Conservation (phyloP, 1,284 basidiomycete genomes). For the Trichosporon ovoides region DNA sequence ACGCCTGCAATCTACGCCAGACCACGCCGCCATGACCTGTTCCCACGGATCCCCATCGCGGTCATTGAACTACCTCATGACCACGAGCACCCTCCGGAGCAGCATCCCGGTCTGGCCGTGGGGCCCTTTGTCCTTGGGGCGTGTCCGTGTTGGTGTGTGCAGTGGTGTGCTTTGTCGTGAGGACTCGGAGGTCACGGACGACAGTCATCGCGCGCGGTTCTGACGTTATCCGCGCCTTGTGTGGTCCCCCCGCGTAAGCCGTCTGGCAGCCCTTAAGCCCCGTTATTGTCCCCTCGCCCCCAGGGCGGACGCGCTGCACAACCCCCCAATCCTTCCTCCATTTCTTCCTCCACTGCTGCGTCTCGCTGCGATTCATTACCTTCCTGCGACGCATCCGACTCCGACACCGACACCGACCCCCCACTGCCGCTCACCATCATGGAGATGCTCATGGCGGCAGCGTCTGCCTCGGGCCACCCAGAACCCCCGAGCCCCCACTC, state of each 20-base stretch:
- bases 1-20: too few species aligned
- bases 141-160: too few species aligned
- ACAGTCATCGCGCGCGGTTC: not conserved
- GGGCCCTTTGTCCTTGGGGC: too few species aligned
- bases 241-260: not conserved
- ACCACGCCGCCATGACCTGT: too few species aligned
- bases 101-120: too few species aligned
- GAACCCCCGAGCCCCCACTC: too few species aligned
- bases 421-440: not conserved
- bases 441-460: slow-evolving; percentile 2
- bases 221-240: not conserved
- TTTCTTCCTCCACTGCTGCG: not conserved
- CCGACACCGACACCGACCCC: too few species aligned
- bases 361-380: not conserved
- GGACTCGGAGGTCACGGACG: not conserved
- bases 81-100: too few species aligned
- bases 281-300: not conserved
- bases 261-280: not conserved
- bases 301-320: not conserved
- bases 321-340: slow-evolving; percentile 4
- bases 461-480: not conserved
- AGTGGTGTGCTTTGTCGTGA: not conserved
- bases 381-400: not conserved
- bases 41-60: too few species aligned
- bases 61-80: too few species aligned